phyloP scores from a whole-genome alignment of 108 stramenopile genomes.

The Pseudonitzschia pungens region DNA sequence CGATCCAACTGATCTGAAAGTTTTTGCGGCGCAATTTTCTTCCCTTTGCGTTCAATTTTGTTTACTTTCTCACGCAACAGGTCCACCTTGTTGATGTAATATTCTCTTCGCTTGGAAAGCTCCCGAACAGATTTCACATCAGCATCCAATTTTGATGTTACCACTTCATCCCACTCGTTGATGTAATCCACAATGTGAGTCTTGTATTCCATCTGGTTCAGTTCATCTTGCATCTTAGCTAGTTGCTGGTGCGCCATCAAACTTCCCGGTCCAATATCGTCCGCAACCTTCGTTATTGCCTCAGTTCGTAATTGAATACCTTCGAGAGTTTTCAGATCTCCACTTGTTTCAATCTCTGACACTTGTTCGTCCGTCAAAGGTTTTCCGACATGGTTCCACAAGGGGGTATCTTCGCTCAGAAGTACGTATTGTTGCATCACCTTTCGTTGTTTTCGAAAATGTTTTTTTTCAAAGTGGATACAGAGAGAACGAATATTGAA shows the following conservation, averaged over 20 bases:
- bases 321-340: background rate
- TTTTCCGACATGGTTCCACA: constrained; percentile 29
- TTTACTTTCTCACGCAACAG: constrained; percentile 29
- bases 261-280: constrained; percentile 9
- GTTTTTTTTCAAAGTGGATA: too few relatives aligned
- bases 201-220: constrained; percentile 12
- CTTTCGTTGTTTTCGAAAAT: constrained; percentile 1
- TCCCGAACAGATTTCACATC: constrained; percentile 24
- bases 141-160: constrained; percentile 24
- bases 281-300: constrained; percentile 13
- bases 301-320: constrained; percentile 4
- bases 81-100: constrained; percentile 40
- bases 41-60: constrained; percentile 26
- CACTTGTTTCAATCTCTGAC: background rate
- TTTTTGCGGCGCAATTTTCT: constrained; percentile 3
- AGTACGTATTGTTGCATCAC: constrained; percentile 11
- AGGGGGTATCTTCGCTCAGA: constrained; percentile 21
- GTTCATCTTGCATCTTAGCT: constrained; percentile 6
- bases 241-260: constrained; percentile 12
- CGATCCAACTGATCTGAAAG: constrained; percentile 13
- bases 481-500: background rate
- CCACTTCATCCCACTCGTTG: constrained; percentile 34
- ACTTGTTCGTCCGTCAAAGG: constrained; percentile 6
- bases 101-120: constrained; percentile 12
- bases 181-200: constrained; percentile 27